Base-by-base conservation (phyloP, 352 stramenopile species). In the Pythium phragmiticola region DNA sequence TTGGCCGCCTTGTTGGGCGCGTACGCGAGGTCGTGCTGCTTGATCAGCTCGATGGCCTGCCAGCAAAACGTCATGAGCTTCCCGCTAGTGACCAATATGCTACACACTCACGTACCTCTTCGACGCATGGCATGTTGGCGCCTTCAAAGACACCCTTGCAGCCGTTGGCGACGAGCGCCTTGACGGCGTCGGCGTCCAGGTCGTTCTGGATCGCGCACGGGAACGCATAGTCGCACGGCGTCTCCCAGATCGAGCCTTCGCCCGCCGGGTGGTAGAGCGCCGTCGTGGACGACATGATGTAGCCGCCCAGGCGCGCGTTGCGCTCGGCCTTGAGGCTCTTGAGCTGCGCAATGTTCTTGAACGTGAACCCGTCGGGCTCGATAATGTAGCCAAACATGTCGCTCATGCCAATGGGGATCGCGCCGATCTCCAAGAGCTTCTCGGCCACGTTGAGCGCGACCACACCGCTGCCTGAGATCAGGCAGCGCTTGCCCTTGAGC, bases 311-410 rank as follows among this genome's bases (percentile, higher is more conserved):
- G 52, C 84, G 84, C 21, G 82, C 84, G 54, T 88, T 92, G 57
- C 85, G 84, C 70, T 93, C 84, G 36, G 78, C 66, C 76, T 95
- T 95, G 67, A 95, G 86, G 33, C 80, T 78, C 76, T 89, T 89
- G 43, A 95, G 74, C 62, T 90, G 73, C 21, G 75, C 59, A 17
- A 95, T 65, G 64, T 88, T 80, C 66, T 90, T 90, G 43, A 66
- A 69, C 30, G 70, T 84, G 56, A 95, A 90, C 2, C 86, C 86
- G 46, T 98, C 91, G 0, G 95, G 92, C 73, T 99, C 96, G 72
- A 98, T 90, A 17, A 99, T 89, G 72, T 97, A 92, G 30, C 97
- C 96, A 68, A 87, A 98, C 69, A 89, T 88, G 78, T 99, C 97
- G 53, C 88, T 98, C 66, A 99, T 89, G 33, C 94, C 97, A 30